A percentile compares a stretch with the other conserved stretches of the same genome.
Conservation (phyloP, 768 basidiomycete species). For the Zangia roseola region DNA sequence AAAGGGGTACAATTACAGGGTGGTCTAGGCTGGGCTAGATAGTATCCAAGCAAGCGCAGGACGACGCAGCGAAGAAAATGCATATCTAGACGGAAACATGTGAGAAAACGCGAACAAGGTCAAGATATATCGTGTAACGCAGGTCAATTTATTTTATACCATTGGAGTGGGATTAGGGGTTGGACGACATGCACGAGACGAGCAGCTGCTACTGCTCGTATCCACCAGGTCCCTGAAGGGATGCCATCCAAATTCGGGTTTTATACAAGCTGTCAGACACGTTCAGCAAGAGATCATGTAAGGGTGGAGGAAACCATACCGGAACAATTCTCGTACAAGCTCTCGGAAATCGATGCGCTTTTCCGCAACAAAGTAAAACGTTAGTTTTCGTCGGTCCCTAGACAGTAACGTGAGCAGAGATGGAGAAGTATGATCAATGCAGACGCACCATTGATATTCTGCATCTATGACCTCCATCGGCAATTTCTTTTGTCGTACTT, state of each 20-base stretch:
- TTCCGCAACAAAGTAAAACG: constrained; percentile 96
- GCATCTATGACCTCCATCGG: constrained; percentile 99
- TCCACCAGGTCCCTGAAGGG: constrained; percentile 53
- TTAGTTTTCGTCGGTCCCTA: constrained; percentile 97
- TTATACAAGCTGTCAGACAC: constrained; percentile 70
- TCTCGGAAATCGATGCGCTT: constrained; percentile 96
- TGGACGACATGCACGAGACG: background rate
- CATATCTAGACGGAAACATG: constrained; percentile 33
- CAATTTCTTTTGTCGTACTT: constrained; percentile 90
- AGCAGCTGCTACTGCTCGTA: constrained; percentile 40
- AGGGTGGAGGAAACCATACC: constrained; percentile 41
- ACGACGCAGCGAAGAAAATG: constrained; percentile 7
- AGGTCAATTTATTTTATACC: constrained; percentile 17
- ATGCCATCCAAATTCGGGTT: constrained; percentile 95
- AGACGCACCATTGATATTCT: constrained; percentile 91
- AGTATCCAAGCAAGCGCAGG: constrained; percentile 15
- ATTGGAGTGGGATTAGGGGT: background rate
- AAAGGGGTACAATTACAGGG: constrained; percentile 27
- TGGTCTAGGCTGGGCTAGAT: constrained; percentile 35
- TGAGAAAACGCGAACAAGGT: constrained; percentile 5
- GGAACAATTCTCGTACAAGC: constrained; percentile 90
- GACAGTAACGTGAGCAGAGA: background rate
- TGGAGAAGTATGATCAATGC: background rate
- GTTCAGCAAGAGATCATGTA: constrained; percentile 6
- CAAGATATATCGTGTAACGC: constrained; percentile 25